These are phyloP conservation scores for Eucalyptus sp. DNA, from an alignment of 345 rosid genomes.

Conservation along the genomic window DNA sequence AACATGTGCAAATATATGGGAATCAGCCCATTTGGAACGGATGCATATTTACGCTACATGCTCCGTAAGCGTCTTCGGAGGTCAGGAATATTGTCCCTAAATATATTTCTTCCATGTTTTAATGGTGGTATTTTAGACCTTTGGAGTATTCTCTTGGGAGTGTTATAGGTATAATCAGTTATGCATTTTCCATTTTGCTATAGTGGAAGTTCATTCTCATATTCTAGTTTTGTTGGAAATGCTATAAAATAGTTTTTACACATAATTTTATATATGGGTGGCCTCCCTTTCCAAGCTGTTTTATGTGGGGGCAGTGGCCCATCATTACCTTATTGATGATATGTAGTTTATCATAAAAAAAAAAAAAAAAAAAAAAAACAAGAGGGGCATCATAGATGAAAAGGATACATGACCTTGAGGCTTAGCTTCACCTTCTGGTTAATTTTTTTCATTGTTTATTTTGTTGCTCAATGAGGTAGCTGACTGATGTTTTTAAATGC, in stretches of 20 bases:
- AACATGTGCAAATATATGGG: constrained; percentile 78
- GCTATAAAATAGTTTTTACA: neutral
- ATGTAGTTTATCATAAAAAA: neutral
- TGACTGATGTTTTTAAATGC: neutral
- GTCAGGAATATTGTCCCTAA: constrained; percentile 10
- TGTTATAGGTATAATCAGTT: neutral
- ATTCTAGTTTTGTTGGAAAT: neutral
- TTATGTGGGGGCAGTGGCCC: neutral
- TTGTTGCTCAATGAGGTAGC: neutral
- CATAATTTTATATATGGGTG: neutral
- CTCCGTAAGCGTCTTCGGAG: constrained; percentile 58
- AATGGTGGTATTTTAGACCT: neutral
- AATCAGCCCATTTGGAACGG: constrained; percentile 61
- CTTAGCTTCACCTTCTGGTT: neutral
- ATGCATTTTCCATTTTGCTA: neutral
- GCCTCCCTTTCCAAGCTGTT: neutral
- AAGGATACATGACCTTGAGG: neutral
- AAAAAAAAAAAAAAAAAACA: neutral
- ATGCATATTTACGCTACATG: constrained; percentile 62
- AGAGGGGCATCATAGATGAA: neutral
- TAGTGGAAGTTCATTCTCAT: neutral
- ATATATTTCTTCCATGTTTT: neutral
- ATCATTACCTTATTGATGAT: neutral
- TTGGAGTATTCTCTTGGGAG: neutral
- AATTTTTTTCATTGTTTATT: neutral